Evolutionary conservation across 495 filamentous ascomycete species (phyloP).

Genomic region (Penicillium canariense): DNA sequence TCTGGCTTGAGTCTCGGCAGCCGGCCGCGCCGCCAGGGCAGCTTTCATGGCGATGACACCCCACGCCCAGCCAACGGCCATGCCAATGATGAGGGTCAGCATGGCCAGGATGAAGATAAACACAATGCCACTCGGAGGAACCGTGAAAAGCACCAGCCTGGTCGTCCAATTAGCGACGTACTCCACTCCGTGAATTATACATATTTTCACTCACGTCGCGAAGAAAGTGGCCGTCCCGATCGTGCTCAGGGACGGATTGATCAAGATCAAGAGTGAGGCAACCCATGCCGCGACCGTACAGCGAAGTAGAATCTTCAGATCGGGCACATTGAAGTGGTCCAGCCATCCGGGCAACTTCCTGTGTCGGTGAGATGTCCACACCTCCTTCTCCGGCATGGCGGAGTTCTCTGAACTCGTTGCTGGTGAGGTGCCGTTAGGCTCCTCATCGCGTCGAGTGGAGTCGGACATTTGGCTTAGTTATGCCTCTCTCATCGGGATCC

Average conservation of each 20-base stretch:
- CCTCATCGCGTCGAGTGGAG: slow-evolving; percentile 10
- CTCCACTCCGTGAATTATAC: not conserved
- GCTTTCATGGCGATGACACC: slow-evolving; percentile 44
- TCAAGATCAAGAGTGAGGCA: slow-evolving; percentile 41
- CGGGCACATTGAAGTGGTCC: slow-evolving; percentile 46
- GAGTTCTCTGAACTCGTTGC: slow-evolving; percentile 8
- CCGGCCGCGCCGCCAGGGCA: slow-evolving; percentile 36
- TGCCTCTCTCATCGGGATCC: not conserved
- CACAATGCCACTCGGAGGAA: slow-evolving; percentile 38
- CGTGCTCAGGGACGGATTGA: slow-evolving; percentile 27
- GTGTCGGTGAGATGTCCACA: slow-evolving; percentile 4
- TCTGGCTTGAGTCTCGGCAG: slow-evolving; percentile 34
- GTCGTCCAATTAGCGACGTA: slow-evolving; percentile 1
- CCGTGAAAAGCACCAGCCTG: slow-evolving; percentile 37
- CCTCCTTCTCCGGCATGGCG: slow-evolving; percentile 1
- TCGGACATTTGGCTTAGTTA: slow-evolving; percentile 12
- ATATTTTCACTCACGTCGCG: slow-evolving; percentile 24
- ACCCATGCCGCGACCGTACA: slow-evolving; percentile 45
- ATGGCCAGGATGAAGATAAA: slow-evolving; percentile 38
- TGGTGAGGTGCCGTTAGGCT: slow-evolving; percentile 3
- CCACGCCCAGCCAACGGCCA: slow-evolving; percentile 42
- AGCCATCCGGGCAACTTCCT: slow-evolving; percentile 36
- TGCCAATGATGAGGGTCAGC: slow-evolving; percentile 35
- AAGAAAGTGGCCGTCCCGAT: slow-evolving; percentile 35
- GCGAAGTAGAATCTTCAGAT: slow-evolving; percentile 45